Percentiles rank a stretch among this genome's conserved stretches.
Evolutionary conservation across 2,329 filamentous ascomycete species (phyloP).

Genomic region (Fusarium coicis): DNA sequence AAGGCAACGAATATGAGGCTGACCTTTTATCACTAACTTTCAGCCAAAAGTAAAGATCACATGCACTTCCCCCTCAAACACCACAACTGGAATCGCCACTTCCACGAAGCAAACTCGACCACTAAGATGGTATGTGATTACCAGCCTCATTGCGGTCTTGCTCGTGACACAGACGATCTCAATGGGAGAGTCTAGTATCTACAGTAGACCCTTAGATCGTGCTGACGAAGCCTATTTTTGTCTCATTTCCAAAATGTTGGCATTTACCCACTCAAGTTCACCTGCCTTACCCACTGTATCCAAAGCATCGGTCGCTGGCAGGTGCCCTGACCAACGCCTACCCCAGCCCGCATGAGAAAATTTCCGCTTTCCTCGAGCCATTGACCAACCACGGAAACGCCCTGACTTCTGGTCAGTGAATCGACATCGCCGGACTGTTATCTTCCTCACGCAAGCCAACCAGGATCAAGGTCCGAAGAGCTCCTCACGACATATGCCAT

Average conservation of each 20-base stretch:
- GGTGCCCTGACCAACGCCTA: slow-evolving; percentile 22
- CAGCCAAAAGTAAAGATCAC: background rate
- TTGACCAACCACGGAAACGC: slow-evolving; percentile 9
- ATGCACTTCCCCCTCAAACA: background rate
- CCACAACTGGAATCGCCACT: background rate
- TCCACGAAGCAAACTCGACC: background rate
- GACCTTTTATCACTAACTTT: background rate
- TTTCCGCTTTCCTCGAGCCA: slow-evolving; percentile 36
- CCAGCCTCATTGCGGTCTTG: slow-evolving; percentile 8
- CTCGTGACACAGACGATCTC: background rate
- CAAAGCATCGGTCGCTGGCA: slow-evolving; percentile 28
- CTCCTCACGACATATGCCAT: slow-evolving; percentile 32
- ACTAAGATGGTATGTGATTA: background rate
- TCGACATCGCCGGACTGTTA: background rate
- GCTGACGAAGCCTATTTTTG: background rate
- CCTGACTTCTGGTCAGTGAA: slow-evolving; percentile 15
- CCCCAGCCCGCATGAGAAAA: slow-evolving; percentile 29
- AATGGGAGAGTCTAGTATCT: background rate
- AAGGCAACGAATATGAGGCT: background rate
- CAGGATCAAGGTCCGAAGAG: slow-evolving; percentile 36
- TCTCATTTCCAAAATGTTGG: background rate
- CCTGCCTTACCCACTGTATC: slow-evolving; percentile 24
- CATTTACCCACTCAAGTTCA: slow-evolving; percentile 12
- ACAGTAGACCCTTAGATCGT: background rate
- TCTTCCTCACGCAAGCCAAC: slow-evolving; percentile 17